Percentiles rank a stretch among this genome's conserved stretches.
phyloP scores from a whole-genome alignment of 1,139 yeast species.

The Scheffersomyces lignicola region DNA sequence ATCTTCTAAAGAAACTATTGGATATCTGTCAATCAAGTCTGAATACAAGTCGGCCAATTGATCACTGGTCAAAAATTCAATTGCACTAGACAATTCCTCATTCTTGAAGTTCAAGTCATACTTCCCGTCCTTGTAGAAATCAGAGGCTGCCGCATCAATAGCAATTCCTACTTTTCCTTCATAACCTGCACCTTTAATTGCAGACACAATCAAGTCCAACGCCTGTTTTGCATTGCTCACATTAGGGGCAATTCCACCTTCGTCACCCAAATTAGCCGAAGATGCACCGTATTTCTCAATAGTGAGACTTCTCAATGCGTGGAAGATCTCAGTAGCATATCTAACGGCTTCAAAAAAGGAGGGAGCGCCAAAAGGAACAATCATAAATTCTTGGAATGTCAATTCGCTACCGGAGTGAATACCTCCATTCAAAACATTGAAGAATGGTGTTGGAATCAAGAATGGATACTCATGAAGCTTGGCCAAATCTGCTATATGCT shows the following conservation, averaged over 20 bases:
- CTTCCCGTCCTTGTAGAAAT: constrained; percentile 91
- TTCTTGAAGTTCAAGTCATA: constrained; percentile 97
- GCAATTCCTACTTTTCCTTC: constrained; percentile 87
- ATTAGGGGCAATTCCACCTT: constrained; percentile 99
- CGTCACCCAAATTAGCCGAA: constrained; percentile 99
- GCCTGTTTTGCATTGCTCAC: constrained; percentile 93
- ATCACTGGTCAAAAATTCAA: constrained; percentile 81
- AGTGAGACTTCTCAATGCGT: constrained; percentile 84
- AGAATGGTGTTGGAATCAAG: constrained; percentile 94
- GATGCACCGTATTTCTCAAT: constrained; percentile 92
- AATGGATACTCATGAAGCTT: constrained; percentile 59
- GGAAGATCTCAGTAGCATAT: constrained; percentile 96
- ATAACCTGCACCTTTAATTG: constrained; percentile 92
- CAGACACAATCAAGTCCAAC: constrained; percentile 81
- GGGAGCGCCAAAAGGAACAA: constrained; percentile 87
- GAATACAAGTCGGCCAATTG: constrained; percentile 78
- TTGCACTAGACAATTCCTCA: constrained; percentile 71
- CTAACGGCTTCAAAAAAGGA: constrained; percentile 91
- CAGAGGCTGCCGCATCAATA: constrained; percentile 93
- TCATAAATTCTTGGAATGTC: constrained; percentile 98
- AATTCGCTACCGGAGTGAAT: constrained; percentile 98
- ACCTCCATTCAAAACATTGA: constrained; percentile 98
- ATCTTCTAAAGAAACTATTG: constrained; percentile 73
- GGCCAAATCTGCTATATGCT: constrained; percentile 76
- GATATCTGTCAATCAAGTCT: constrained; percentile 74